Conservation (phyloP, 1,139 yeast genomes). For the Debaryomycetaceae sp. region DNA sequence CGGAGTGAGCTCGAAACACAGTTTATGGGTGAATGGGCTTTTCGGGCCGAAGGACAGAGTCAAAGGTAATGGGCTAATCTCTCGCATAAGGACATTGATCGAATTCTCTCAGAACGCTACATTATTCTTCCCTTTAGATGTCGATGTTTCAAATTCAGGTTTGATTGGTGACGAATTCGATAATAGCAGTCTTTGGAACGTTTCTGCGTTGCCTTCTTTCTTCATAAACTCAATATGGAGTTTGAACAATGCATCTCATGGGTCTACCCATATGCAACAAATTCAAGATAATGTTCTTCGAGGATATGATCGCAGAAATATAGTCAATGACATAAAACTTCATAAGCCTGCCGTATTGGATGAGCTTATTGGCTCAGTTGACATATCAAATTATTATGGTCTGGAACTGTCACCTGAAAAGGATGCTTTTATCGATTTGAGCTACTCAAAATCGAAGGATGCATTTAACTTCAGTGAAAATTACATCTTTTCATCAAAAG, state of each 20-base stretch:
- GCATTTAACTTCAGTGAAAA: conserved; percentile 15
- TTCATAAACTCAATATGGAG: conserved; percentile 41
- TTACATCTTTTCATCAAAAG: conserved; percentile 9
- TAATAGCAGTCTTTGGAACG: conserved; percentile 40
- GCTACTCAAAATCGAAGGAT: conserved; percentile 4
- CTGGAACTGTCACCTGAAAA: neutral
- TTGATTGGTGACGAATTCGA: conserved; percentile 14
- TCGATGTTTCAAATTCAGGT: conserved; percentile 3
- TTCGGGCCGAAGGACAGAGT: conserved; percentile 5
- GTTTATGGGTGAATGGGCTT: conserved; percentile 42
- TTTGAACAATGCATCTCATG: conserved; percentile 22
- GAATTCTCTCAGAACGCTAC: conserved; percentile 46
- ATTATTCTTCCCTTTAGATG: conserved; percentile 46
- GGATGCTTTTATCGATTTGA: conserved; percentile 7
- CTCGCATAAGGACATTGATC: conserved; percentile 46
- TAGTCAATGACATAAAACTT: conserved; percentile 31
- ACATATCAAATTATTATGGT: conserved; percentile 1
- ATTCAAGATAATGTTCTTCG: conserved; percentile 29
- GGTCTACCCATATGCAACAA: conserved; percentile 25
- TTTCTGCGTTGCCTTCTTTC: conserved; percentile 24
- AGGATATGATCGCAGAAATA: conserved; percentile 27
- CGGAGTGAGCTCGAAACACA: conserved; percentile 36
- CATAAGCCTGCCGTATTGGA: conserved; percentile 6
- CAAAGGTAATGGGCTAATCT: conserved; percentile 16
- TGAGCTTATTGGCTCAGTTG: conserved; percentile 2